Conservation (phyloP, 2,329 filamentous ascomycete species). For the Metarhizium guizhouense region DNA sequence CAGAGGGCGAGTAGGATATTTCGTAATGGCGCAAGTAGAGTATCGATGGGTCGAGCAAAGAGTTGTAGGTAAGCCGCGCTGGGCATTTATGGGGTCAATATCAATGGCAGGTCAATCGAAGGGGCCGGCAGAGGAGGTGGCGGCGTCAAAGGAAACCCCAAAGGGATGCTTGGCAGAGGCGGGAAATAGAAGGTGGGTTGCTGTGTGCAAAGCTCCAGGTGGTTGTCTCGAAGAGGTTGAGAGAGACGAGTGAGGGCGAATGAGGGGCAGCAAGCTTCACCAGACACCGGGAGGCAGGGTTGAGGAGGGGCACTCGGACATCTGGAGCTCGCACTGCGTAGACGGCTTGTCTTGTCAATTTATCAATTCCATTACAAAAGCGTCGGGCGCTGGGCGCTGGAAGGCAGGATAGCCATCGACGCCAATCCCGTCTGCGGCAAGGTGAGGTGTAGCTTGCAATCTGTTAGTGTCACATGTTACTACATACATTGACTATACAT, state of each 20-base stretch:
- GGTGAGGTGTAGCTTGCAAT: too few relatives aligned
- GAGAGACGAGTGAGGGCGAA: background rate
- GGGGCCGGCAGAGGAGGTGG: background rate
- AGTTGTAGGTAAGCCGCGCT: slow-evolving; percentile 15
- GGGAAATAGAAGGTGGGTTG: background rate
- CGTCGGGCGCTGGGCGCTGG: too few relatives aligned
- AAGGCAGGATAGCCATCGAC: too few relatives aligned
- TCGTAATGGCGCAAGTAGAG: slow-evolving; percentile 18
- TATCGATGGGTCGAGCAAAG: slow-evolving; percentile 21
- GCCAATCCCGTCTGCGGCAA: too few relatives aligned
- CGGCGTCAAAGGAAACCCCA: background rate
- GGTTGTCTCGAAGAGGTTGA: background rate
- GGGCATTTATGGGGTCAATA: slow-evolving; percentile 15
- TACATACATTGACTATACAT: too few relatives aligned
- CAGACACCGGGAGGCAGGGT: background rate
- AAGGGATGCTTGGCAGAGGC: background rate
- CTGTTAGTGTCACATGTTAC: too few relatives aligned
- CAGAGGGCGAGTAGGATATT: slow-evolving; percentile 19
- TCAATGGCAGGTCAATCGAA: background rate
- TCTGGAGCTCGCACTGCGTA: too few relatives aligned
- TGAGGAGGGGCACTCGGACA: background rate
- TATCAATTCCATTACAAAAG: too few relatives aligned
- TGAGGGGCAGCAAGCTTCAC: background rate
- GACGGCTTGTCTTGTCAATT: too few relatives aligned
- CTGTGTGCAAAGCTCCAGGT: background rate